phyloP scores from a whole-genome alignment of 495 filamentous ascomycete genomes.

The Aspergillus mulundensis region DNA sequence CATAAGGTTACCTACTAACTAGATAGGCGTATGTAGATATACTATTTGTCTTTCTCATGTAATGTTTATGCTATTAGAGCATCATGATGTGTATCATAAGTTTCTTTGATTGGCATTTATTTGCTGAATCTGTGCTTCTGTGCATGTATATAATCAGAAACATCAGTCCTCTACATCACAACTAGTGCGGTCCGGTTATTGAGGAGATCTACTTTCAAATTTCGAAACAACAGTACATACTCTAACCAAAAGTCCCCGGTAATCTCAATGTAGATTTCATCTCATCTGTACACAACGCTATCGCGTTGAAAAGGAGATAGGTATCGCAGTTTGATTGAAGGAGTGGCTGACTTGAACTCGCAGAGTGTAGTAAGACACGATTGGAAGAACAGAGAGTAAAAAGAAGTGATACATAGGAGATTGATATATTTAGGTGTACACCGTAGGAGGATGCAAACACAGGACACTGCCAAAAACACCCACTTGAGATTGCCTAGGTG shows the following conservation, averaged over 20 bases:
- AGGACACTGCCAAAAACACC: not conserved
- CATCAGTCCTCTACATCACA: too few species aligned
- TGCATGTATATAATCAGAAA: too few species aligned
- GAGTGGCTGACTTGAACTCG: constrained; percentile 7
- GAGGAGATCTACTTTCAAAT: too few species aligned
- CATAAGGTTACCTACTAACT: not conserved
- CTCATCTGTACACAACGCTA: constrained; percentile 8
- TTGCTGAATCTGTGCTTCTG: too few species aligned
- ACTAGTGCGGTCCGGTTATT: too few species aligned
- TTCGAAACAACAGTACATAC: too few species aligned
- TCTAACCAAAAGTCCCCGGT: too few species aligned
- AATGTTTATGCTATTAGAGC: not conserved
- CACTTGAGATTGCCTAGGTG: not conserved
- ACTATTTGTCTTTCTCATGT: constrained; percentile 2
- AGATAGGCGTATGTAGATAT: constrained; percentile 21
- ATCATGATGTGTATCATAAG: not conserved
- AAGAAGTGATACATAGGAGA: constrained; percentile 11
- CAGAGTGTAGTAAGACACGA: not conserved
- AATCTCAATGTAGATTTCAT: too few species aligned
- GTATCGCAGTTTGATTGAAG: constrained; percentile 9
- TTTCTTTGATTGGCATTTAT: too few species aligned
- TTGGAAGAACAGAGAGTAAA: constrained; percentile 1
- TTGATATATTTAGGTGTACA: not conserved
- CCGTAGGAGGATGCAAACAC: not conserved
- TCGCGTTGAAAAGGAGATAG: not conserved